Conservation (phyloP, 2,329 filamentous ascomycete species). For the Fusarium coicis region DNA sequence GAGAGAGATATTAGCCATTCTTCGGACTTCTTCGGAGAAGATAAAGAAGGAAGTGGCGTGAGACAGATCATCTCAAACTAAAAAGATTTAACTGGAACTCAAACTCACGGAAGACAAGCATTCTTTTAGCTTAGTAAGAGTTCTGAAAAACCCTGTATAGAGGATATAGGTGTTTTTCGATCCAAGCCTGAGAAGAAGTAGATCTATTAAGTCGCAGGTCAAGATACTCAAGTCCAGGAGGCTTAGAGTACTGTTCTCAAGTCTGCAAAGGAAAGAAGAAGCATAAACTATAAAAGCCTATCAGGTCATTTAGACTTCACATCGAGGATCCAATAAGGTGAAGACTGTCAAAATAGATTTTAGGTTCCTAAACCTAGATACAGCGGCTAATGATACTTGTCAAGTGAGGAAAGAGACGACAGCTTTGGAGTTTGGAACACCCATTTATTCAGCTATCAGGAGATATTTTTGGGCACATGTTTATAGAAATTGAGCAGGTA, state of each 20-base stretch:
- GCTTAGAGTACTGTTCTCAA: background rate
- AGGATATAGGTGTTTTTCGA: too few relatives aligned
- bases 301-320: background rate
- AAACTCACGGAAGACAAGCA: accelerated
- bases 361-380: background rate
- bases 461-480: accelerated
- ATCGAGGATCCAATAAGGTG: background rate
- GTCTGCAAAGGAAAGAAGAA: accelerated
- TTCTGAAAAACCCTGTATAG: too few relatives aligned
- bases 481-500: accelerated
- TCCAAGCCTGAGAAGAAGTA: too few relatives aligned
- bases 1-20: too few relatives aligned
- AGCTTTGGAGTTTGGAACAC: background rate
- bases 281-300: background rate
- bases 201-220: background rate
- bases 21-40: background rate
- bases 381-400: background rate
- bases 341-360: background rate
- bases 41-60: background rate
- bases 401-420: background rate
- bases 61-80: background rate
- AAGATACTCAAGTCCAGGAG: background rate
- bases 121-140: accelerated
- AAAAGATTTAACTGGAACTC: background rate
- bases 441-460: background rate